Evolutionary conservation across 2,329 filamentous ascomycete species (phyloP).

Genomic region (Colletotrichum tofieldiae): DNA sequence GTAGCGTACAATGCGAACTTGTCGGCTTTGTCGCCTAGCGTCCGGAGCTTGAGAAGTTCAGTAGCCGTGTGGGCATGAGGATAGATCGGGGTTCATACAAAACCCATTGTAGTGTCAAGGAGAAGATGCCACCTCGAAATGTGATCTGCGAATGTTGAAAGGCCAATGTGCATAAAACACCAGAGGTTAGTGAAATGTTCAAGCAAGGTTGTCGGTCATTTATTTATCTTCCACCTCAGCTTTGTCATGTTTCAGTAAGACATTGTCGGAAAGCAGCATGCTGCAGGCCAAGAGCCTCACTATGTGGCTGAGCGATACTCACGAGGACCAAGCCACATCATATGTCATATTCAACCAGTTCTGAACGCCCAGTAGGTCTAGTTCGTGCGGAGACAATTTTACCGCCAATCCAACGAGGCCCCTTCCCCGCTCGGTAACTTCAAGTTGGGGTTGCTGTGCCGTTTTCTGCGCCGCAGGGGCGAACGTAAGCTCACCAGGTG

Average conservation of each 20-base stretch:
- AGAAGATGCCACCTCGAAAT: too few species aligned
- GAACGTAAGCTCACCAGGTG: neutral
- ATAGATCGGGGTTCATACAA: neutral
- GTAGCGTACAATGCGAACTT: neutral
- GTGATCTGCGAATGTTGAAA: neutral
- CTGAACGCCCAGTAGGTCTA: too few species aligned
- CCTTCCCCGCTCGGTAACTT: neutral
- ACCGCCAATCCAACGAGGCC: slow-evolving; percentile 7
- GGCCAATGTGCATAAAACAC: neutral
- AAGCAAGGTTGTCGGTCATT: neutral
- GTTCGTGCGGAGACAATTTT: slow-evolving; percentile 3
- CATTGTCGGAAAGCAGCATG: neutral
- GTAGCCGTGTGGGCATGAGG: neutral
- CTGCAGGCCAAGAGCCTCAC: neutral
- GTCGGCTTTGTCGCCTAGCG: slow-evolving; percentile 6
- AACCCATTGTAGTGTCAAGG: slow-evolving; percentile 3
- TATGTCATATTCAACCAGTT: neutral
- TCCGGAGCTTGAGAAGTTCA: neutral
- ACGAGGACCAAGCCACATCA: neutral
- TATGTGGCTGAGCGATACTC: neutral
- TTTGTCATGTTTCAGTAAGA: too few species aligned
- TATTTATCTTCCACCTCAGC: neutral
- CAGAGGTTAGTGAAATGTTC: too few species aligned
- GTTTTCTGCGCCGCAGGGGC: neutral
- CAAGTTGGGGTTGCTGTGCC: neutral